A percentile compares a stretch with the other conserved stretches of the same genome.
Conservation (phyloP, 768 basidiomycete species). For the Pleurotus giganteus region DNA sequence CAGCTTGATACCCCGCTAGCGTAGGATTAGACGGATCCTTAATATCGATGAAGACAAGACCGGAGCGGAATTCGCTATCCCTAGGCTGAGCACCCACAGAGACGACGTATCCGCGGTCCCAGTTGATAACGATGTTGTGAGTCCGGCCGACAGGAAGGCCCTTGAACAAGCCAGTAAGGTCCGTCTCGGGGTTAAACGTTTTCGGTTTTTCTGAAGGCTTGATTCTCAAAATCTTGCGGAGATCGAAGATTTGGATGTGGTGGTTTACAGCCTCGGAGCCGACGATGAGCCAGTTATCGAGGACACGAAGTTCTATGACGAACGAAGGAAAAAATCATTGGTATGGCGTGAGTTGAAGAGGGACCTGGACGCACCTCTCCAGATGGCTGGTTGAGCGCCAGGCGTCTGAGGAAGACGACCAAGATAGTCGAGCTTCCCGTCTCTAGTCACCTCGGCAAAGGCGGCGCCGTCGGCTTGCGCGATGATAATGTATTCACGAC, state of each 20-base stretch:
- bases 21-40: constrained; percentile 23
- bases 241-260: constrained; percentile 27
- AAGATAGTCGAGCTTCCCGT: constrained; percentile 13
- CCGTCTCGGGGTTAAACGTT: constrained; percentile 15
- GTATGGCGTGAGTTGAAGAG: background rate
- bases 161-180: constrained; percentile 17
- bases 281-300: constrained; percentile 21
- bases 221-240: constrained; percentile 20
- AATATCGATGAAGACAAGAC: constrained; percentile 28
- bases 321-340: background rate
- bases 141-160: constrained; percentile 24
- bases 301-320: constrained; percentile 22
- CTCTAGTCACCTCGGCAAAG: constrained; percentile 10
- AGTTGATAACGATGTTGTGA: constrained; percentile 27
- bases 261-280: constrained; percentile 25
- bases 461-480: constrained; percentile 18
- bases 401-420: constrained; percentile 22
- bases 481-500: constrained; percentile 17
- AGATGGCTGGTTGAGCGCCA: constrained; percentile 15
- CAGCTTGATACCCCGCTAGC: constrained; percentile 18
- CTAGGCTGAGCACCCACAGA: constrained; percentile 25
- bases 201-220: constrained; percentile 17
- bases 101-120: constrained; percentile 18
- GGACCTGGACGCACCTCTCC: background rate
- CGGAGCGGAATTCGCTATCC: constrained; percentile 17